Evolutionary conservation across 2,329 filamentous ascomycete genomes (phyloP).

Genomic region (Talaromyces sp.): DNA sequence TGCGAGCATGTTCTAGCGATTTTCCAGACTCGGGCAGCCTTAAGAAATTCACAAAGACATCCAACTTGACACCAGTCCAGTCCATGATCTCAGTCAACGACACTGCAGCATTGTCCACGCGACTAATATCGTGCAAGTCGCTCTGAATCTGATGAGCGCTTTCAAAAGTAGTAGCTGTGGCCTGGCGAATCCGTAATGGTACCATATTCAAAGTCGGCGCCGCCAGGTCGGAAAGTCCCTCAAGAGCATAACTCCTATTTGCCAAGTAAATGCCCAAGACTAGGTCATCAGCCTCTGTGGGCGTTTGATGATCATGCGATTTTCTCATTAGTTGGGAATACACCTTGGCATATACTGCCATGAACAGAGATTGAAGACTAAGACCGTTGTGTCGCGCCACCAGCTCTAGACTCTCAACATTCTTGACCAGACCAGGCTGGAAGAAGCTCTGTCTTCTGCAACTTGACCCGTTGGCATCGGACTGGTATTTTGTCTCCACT

Average conservation of each 20-base stretch:
- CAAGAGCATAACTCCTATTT: slow-evolving; percentile 57
- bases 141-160: slow-evolving; percentile 59
- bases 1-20: neutral
- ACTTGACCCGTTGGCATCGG: neutral
- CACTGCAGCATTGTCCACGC: slow-evolving; percentile 49
- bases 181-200: slow-evolving; percentile 55
- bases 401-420: slow-evolving; percentile 36
- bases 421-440: slow-evolving; percentile 41
- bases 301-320: neutral
- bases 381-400: slow-evolving; percentile 50
- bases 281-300: slow-evolving; percentile 31
- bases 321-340: slow-evolving; percentile 27
- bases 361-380: slow-evolving; percentile 67
- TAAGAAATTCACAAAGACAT: slow-evolving; percentile 78
- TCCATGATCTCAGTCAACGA: slow-evolving; percentile 64
- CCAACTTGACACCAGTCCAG: slow-evolving; percentile 68
- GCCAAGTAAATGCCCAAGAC: slow-evolving; percentile 78
- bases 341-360: slow-evolving; percentile 61
- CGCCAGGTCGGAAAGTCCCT: slow-evolving; percentile 44
- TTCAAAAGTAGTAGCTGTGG: slow-evolving; percentile 22
- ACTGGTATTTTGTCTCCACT: neutral
- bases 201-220: slow-evolving; percentile 76
- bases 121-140: slow-evolving; percentile 60
- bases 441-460: slow-evolving; percentile 28
- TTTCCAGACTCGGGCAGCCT: slow-evolving; percentile 42